phyloP scores from a whole-genome alignment of 2,329 filamentous ascomycete genomes.

The Fusarium lyarnte region DNA sequence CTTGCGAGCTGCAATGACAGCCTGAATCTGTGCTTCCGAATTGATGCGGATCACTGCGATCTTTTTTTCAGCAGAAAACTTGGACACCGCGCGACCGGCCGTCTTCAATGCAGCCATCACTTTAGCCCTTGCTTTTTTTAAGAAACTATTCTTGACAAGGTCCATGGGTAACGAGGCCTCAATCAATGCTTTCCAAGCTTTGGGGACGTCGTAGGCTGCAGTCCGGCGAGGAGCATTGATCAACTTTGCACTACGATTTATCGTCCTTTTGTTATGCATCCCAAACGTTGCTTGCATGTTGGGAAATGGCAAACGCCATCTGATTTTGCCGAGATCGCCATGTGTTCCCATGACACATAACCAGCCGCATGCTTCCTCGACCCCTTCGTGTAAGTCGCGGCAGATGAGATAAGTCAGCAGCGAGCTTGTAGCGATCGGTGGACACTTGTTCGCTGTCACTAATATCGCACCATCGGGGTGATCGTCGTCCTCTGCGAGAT shows the following conservation, averaged over 20 bases:
- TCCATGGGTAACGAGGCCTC: constrained; percentile 60
- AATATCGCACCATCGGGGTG: constrained; percentile 65
- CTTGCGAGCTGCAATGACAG: constrained; percentile 74
- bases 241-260: constrained; percentile 71
- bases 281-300: constrained; percentile 71
- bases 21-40: constrained; percentile 70
- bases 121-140: constrained; percentile 64
- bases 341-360: constrained; percentile 72
- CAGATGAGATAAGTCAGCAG: constrained; percentile 73
- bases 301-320: constrained; percentile 73
- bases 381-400: constrained; percentile 60
- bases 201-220: constrained; percentile 66
- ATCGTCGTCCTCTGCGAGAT: constrained; percentile 62
- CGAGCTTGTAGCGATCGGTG: constrained; percentile 72
- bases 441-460: constrained; percentile 70
- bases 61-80: constrained; percentile 69
- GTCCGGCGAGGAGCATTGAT: constrained; percentile 73
- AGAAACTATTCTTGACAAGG: constrained; percentile 58
- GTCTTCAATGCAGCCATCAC: constrained; percentile 69
- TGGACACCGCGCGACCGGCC: constrained; percentile 69
- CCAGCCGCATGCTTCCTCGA: constrained; percentile 64
- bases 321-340: constrained; percentile 72
- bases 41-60: constrained; percentile 71
- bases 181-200: constrained; percentile 68
- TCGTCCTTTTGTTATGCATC: constrained; percentile 66